Conservation (phyloP, 805 yeast genomes). For the Yamadazyma insecticola region DNA sequence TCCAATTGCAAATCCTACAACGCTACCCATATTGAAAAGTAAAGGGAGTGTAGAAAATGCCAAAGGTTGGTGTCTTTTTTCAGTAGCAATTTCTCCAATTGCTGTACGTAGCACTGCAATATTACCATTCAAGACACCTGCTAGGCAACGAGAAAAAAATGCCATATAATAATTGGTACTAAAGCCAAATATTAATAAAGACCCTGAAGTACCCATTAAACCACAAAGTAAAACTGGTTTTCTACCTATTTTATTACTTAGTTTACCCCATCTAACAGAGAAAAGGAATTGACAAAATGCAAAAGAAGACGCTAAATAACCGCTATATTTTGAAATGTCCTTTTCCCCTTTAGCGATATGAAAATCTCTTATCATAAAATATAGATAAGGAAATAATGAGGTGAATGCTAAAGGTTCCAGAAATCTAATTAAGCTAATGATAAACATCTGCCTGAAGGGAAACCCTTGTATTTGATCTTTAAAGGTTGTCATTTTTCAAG, state of each 20-base stretch:
- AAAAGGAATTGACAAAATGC: slow-evolving; percentile 56
- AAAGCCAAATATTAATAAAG: slow-evolving; percentile 50
- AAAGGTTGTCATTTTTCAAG: slow-evolving; percentile 20
- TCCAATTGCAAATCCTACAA: slow-evolving; percentile 57
- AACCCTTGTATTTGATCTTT: slow-evolving; percentile 50
- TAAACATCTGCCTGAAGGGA: slow-evolving; percentile 46
- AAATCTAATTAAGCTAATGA: slow-evolving; percentile 41
- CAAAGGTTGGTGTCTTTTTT: slow-evolving; percentile 54
- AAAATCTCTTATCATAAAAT: slow-evolving; percentile 60
- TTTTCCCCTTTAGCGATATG: slow-evolving; percentile 43
- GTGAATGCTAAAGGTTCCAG: slow-evolving; percentile 62
- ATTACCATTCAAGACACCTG: slow-evolving; percentile 59
- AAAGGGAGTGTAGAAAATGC: slow-evolving; percentile 60
- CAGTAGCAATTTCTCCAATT: slow-evolving; percentile 55
- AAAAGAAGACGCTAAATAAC: slow-evolving; percentile 55
- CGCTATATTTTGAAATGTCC: slow-evolving; percentile 54
- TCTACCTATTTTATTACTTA: slow-evolving; percentile 51
- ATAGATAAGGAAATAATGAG: slow-evolving; percentile 57
- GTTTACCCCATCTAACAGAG: slow-evolving; percentile 56
- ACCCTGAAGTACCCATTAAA: slow-evolving; percentile 43
- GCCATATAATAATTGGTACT: slow-evolving; percentile 48
- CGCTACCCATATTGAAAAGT: slow-evolving; percentile 55
- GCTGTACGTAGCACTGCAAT: slow-evolving; percentile 58
- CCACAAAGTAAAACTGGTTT: slow-evolving; percentile 51
- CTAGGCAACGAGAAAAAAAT: slow-evolving; percentile 44